These are phyloP conservation scores for Aspergillus sp. DNA, from an alignment of 2,329 filamentous ascomycete genomes.

Conservation along the genomic window DNA sequence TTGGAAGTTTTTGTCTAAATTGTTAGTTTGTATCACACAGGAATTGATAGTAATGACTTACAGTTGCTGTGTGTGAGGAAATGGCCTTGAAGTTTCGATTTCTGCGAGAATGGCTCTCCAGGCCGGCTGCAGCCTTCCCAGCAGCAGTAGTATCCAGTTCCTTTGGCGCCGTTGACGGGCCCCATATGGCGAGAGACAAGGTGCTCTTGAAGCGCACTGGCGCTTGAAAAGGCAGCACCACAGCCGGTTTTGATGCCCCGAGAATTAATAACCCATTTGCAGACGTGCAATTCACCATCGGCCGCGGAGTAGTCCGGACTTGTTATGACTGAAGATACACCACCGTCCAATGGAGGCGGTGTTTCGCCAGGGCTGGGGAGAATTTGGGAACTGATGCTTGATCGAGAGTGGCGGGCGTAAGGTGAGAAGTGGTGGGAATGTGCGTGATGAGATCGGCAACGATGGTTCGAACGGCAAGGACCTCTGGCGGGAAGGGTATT, in stretches of 20 bases:
- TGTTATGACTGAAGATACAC: constrained; percentile 35
- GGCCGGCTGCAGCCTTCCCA: constrained; percentile 46
- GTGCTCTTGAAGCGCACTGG: constrained; percentile 42
- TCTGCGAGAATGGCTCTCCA: constrained; percentile 46
- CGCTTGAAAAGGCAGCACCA: constrained; percentile 36
- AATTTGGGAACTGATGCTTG: constrained; percentile 38
- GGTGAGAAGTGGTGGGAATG: constrained; percentile 37
- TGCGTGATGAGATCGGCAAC: constrained; percentile 32
- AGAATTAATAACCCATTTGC: constrained; percentile 35
- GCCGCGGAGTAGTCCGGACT: constrained; percentile 34
- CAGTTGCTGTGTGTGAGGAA: constrained; percentile 47
- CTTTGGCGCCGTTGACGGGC: constrained; percentile 38
- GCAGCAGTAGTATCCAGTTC: constrained; percentile 45
- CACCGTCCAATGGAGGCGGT: constrained; percentile 36
- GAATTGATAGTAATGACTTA: constrained; percentile 18
- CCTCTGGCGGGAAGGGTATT: constrained; percentile 23
- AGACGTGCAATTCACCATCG: constrained; percentile 37
- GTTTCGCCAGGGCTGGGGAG: constrained; percentile 38
- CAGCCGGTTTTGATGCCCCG: constrained; percentile 32
- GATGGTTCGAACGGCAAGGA: constrained; percentile 32
- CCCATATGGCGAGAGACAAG: constrained; percentile 38
- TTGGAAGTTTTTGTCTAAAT: constrained; percentile 42
- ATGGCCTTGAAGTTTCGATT: constrained; percentile 46
- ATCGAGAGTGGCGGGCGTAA: constrained; percentile 37
- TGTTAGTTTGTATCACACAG: constrained; percentile 2